Evolutionary conservation across 2,329 filamentous ascomycete genomes (phyloP).

Genomic region (Graphiopsis chlorocephala): DNA sequence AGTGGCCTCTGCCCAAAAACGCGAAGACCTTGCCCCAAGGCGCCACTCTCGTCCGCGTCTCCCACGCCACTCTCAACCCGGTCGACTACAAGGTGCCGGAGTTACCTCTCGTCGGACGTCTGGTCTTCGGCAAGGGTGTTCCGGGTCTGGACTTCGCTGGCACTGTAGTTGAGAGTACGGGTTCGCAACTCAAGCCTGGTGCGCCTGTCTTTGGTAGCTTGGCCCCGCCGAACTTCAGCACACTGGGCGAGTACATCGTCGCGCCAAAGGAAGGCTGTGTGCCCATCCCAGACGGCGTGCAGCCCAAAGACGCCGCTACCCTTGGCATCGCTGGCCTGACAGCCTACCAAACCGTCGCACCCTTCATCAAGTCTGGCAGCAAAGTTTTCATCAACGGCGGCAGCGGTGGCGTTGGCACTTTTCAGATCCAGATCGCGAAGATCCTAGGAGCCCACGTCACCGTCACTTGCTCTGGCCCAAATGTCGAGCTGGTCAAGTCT

Average conservation of each 20-base stretch:
- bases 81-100: constrained; percentile 49
- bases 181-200: constrained; percentile 30
- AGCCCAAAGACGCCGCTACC: constrained; percentile 35
- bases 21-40: constrained; percentile 21
- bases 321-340: constrained; percentile 37
- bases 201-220: constrained; percentile 40
- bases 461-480: constrained; percentile 55
- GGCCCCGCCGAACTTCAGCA: constrained; percentile 30
- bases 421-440: constrained; percentile 62
- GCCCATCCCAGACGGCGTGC: constrained; percentile 35
- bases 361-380: constrained; percentile 39
- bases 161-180: constrained; percentile 38
- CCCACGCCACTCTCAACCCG: constrained; percentile 45
- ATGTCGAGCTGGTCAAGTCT: constrained; percentile 54
- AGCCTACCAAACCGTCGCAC: constrained; percentile 36
- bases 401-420: constrained; percentile 59
- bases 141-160: constrained; percentile 55
- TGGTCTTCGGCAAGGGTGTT: constrained; percentile 35
- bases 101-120: constrained; percentile 39
- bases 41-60: constrained; percentile 44
- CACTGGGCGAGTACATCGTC: constrained; percentile 37
- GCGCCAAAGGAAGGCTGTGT: constrained; percentile 14
- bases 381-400: constrained; percentile 64
- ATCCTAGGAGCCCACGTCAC: constrained; percentile 57
- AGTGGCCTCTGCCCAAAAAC: constrained; percentile 26